Conservation (phyloP, 257 asterid species). For the Gentiana macrophylla region DNA sequence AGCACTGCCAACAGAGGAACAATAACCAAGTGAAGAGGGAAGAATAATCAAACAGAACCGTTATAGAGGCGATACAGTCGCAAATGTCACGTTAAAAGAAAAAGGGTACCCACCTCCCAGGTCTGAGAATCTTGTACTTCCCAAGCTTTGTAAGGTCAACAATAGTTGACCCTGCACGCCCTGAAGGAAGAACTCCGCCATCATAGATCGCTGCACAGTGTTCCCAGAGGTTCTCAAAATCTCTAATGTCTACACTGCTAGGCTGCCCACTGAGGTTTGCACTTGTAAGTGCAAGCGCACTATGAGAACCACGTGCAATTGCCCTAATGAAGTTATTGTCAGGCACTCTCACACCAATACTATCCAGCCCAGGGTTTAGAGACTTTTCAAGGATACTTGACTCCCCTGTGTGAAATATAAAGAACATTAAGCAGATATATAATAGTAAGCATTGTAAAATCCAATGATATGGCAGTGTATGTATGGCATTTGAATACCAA, state of each 20-base stretch:
- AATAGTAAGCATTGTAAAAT: neutral
- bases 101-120: conserved; percentile 60
- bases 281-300: conserved; percentile 87
- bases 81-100: neutral
- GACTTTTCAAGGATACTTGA: conserved; percentile 74
- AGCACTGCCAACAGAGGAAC: conserved; percentile 31
- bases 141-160: conserved; percentile 72
- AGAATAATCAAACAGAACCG: neutral
- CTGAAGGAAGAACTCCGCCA: conserved; percentile 77
- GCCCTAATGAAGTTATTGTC: conserved; percentile 58
- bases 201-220: conserved; percentile 61
- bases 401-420: conserved; percentile 40
- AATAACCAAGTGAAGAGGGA: neutral
- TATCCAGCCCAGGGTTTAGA: conserved; percentile 68
- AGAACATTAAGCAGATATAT: neutral
- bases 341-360: conserved; percentile 82
- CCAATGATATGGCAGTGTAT: neutral
- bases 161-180: conserved; percentile 82
- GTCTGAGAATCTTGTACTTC: conserved; percentile 63
- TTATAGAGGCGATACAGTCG: neutral
- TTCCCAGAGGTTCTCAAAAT: conserved; percentile 71
- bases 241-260: conserved; percentile 71
- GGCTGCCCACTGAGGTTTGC: conserved; percentile 84
- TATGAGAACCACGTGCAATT: conserved; percentile 58
- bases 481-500: neutral